Evolutionary conservation across 306 rosid species (phyloP), one percentile per base, ranked within the genome.

Genomic region (Medicago arabica): DNA sequence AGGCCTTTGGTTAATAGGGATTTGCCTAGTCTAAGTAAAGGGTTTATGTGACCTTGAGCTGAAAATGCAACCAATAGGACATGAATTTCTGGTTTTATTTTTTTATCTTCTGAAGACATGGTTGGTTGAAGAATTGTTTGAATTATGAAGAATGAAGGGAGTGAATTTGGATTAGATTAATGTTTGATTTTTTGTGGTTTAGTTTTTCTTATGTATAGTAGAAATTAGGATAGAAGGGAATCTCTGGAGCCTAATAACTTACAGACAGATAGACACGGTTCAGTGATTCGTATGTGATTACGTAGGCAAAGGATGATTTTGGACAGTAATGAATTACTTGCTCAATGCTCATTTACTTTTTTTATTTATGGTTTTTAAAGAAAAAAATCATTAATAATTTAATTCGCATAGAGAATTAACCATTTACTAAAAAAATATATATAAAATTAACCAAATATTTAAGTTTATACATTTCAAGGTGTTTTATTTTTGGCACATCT

Each of bases 31-130:
- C 88, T 40, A 7, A 87, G 86, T 14, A 84, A 28, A 25, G 90
- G 88, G 57, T 87, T 87, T 23, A 87, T 77, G 79, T 87, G 90
- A 10, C 90, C 88, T 64, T 87, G 90, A 7, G 90, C 77, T 60
- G 87, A 75, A 31, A 84, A 76, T 0, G 90, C 81, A 71, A 87
- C 88, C 54, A 87, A 41, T 6, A 87, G 77, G 41, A 84, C 86
- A 8, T 84, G 86, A 65, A 72, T 59, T 46, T 83, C 80, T 65
- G 71, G 74, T 18, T 41, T 61, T 43, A 16, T 69, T 12, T 34
- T 17, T 62, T 19, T 64, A 21, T 38, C 34, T 10, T 51, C 47
- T 0, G 66, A 80, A 49, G 77, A 67, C 80, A 84, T 76, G 43
- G 46, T 49, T 69, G 16, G 17, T 23, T 23, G 38, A 23, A 58